Base-by-base conservation (phyloP, 2,329 filamentous ascomycete genomes). In the Alternaria gansuensis region DNA sequence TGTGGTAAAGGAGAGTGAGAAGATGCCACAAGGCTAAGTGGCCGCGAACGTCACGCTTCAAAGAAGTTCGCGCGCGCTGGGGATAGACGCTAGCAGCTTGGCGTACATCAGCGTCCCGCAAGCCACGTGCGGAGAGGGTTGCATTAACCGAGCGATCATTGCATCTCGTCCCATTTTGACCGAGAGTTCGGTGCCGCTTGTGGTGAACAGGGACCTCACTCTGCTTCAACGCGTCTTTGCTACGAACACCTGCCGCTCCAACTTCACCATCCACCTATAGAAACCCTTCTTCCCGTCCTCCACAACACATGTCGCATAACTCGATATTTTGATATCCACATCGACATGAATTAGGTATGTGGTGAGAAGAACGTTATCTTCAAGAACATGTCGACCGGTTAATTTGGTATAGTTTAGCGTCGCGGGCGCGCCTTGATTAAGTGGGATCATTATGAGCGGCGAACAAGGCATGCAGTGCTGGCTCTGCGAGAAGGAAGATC, bases 21-120 rank as follows among this genome's bases (percentile, higher is more conserved):
- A 49, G 44, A 40, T 40, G 40, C 51, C 44, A 58, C 45, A 26
- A 51, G 44, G 53, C 44, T 54, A 13, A 23, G 46, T 39, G 43
- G 43, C 41, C 50, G 61, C 59, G 36, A 64, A 64, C 59, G 59
- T 59, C 59, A 57, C 49, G 48, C 49, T 54, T 45, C 51, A 43
- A 45, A 52, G 53, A 52, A 45, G 48, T 56, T 60, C 62, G 41
- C 57, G 54, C 54, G 57, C 54, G 54, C 54, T 45, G 36, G 10
- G 28, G 51, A 54, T 29, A 43, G 11, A 24, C 48, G 51, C 44
- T 61, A 61, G 51, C 26, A 41, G 21, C 60, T 63, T 61, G 60
- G 60, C 57, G 36, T 53, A 31, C 51, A 57, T 55, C 17, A 33
- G 17, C 56, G 49, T 50, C 44, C 40, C 45, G 34, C 49, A 45